Evolutionary conservation across 169 alveolate genomes (phyloP), one percentile per base, ranked within the genome.

Genomic region (Plasmodium yoelii): DNA sequence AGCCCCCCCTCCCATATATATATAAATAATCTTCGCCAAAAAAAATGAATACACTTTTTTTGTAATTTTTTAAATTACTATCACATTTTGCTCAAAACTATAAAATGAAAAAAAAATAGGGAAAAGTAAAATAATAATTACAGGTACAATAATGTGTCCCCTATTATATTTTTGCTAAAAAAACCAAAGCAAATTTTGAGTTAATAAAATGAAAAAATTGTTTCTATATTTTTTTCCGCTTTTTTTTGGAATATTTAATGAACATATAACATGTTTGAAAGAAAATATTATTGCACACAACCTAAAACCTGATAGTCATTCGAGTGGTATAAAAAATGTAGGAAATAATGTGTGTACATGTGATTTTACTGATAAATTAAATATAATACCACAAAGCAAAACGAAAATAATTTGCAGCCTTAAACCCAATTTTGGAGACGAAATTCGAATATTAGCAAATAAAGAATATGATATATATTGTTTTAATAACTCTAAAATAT

Each of bases 351-450:
- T 80, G 19, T 80, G 82, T 26, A 53, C 69, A 5, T 80, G 90
- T 39, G 80, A 80, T 15, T 80, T 80, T 60, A 80, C 90, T 10
- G 80, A 80, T 15, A 80, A 59, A 51, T 42, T 80, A 19, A 67
- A 80, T 46, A 26, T 28, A 10, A 22, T 65, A 10, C 90, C 90
- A 9, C 24, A 53, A n/a, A 53, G 67, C 13, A 56, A 80, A 34
- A 80, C 90, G 9, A 80, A 80, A 65, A 70, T 80, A 6, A 26
- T 65, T 13, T 80, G 90, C 42, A 55, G 67, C 15, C 70, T 80
- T 8, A 80, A 80, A 57, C 82, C 90, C 0, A 15, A 49, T n/a
- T 63, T 65, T 46, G 90, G 90, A 9, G 90, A 80, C 2, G 90
- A 64, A 12, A 46, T 80, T 57, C 65, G 39, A 65, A 53, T 80